Evolutionary conservation across 2,329 filamentous ascomycete species (phyloP), one percentile per base, ranked within the genome.

Genomic region (Fusarium keratoplasticum): DNA sequence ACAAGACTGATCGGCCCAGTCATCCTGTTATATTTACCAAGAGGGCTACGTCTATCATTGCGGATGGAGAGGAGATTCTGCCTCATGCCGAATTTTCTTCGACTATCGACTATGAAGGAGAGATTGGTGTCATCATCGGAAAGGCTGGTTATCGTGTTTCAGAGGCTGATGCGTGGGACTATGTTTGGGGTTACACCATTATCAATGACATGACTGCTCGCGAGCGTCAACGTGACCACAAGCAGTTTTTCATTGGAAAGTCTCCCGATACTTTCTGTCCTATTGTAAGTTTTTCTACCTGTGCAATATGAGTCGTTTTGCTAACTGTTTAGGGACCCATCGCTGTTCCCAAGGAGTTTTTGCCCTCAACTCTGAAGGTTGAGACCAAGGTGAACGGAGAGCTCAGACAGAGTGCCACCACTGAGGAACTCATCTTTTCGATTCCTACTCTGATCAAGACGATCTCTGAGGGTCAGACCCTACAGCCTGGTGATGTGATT

Each of bases 241-340:
- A 90, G 76, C 89, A 91, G 70, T 90, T 90, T 76, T 90, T 86
- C 64, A 85, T 91, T 58, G 88, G 89, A 10, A 90, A 90, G 76
- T 88, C 85, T 0, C 80, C 84, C 0, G 87, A 90, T 75, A 89
- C 87, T 0, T 89, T 87, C 71, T 90, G 87, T 69, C 88, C 88
- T 0, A 89, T 89, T 82, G 85, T 86, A 70, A 59, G 71, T 64
- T 25, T 31, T 8, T 7, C 1, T 40, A 14, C 5, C 14, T 4
- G 22, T 36, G 3, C 8, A 13, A 7, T 2, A 13, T 3, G 14
- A 14, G 2, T 9, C 13, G 20, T 9, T 2, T 25, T 27, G 22
- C 36, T 18, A 29, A 27, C 8, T 11, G 1, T 11, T 47, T 31
- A 86, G 82, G 88, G 88, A 1, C 87, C 87, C 0, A 82, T 89